These are phyloP conservation scores for Sapria himalayana DNA, from an alignment of 345 rosid species.

Conservation along the genomic window DNA sequence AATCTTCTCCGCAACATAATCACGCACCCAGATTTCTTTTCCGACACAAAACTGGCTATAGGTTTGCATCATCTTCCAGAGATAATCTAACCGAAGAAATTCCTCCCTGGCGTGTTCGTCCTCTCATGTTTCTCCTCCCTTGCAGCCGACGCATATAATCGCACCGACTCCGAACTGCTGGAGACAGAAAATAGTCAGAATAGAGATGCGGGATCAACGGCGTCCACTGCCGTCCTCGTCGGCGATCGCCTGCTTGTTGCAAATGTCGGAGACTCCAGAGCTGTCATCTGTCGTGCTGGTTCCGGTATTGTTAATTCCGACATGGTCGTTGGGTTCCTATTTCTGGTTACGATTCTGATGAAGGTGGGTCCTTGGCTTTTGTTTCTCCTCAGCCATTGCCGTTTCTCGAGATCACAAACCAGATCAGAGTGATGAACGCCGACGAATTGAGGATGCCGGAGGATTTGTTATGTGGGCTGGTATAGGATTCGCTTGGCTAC, in stretches of 20 bases:
- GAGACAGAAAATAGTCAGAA: slow-evolving; percentile 82
- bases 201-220: slow-evolving; percentile 98
- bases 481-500: slow-evolving; percentile 8
- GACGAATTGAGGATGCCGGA: slow-evolving; percentile 93
- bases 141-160: slow-evolving; percentile 87
- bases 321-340: too few species aligned
- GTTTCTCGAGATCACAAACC: slow-evolving; percentile 99
- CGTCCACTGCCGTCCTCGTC: slow-evolving; percentile 87
- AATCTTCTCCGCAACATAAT: slow-evolving; percentile 89
- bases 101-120: slow-evolving; percentile 7
- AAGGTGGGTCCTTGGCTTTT: too few species aligned
- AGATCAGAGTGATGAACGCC: slow-evolving; percentile 93
- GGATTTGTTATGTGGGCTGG: slow-evolving; percentile 99
- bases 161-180: slow-evolving; percentile 79
- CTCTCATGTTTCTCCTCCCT: slow-evolving; percentile 3
- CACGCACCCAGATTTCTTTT: slow-evolving; percentile 81
- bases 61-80: slow-evolving; percentile 26
- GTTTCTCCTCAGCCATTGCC: slow-evolving; percentile 89
- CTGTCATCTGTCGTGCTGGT: slow-evolving; percentile 92
- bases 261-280: slow-evolving; percentile 97
- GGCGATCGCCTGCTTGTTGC: slow-evolving; percentile 91
- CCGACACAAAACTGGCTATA: slow-evolving; percentile 87
- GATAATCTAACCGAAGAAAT: slow-evolving; percentile 1
- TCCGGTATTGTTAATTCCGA: too few species aligned
- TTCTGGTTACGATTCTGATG: too few species aligned